phyloP scores from a whole-genome alignment of 2,329 filamentous ascomycete genomes.

The Graphilbum fragrans region DNA sequence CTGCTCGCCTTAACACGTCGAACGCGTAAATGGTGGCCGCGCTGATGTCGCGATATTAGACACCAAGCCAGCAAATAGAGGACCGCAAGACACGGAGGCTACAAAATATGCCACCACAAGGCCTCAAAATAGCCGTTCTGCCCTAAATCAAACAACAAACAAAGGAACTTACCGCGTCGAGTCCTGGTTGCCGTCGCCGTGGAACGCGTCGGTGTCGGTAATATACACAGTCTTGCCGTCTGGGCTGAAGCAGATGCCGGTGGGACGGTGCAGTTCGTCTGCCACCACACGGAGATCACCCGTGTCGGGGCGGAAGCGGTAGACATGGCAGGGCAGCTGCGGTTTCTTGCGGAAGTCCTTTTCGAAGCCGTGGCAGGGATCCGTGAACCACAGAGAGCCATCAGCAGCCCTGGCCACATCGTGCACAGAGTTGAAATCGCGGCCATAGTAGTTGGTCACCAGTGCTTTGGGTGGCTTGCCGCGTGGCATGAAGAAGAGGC shows the following conservation, averaged over 20 bases:
- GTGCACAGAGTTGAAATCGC: slow-evolving; percentile 34
- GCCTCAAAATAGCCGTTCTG: too few relatives aligned
- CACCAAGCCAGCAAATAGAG: not conserved
- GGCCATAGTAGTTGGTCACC: slow-evolving; percentile 29
- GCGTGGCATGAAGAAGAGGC: slow-evolving; percentile 21
- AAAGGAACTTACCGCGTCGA: slow-evolving; percentile 14
- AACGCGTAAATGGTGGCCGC: slow-evolving; percentile 32
- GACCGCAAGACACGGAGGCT: not conserved
- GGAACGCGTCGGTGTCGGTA: slow-evolving; percentile 23
- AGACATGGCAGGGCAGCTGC: slow-evolving; percentile 33
- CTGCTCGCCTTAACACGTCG: slow-evolving; percentile 26
- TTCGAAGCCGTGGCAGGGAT: slow-evolving; percentile 30
- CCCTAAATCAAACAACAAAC: not conserved
- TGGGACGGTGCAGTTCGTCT: slow-evolving; percentile 31
- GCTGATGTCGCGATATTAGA: slow-evolving; percentile 12
- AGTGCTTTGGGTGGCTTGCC: slow-evolving; percentile 20
- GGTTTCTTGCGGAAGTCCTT: slow-evolving; percentile 30
- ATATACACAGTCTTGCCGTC: slow-evolving; percentile 28
- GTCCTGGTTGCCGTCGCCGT: slow-evolving; percentile 17
- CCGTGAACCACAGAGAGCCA: slow-evolving; percentile 36
- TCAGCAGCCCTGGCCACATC: slow-evolving; percentile 25
- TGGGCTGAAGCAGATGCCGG: slow-evolving; percentile 25
- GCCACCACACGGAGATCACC: slow-evolving; percentile 32
- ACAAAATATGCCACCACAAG: too few relatives aligned
- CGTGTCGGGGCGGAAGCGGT: slow-evolving; percentile 27